phyloP scores from a whole-genome alignment of 2,329 filamentous ascomycete species.

The Colletotrichum sublineola region DNA sequence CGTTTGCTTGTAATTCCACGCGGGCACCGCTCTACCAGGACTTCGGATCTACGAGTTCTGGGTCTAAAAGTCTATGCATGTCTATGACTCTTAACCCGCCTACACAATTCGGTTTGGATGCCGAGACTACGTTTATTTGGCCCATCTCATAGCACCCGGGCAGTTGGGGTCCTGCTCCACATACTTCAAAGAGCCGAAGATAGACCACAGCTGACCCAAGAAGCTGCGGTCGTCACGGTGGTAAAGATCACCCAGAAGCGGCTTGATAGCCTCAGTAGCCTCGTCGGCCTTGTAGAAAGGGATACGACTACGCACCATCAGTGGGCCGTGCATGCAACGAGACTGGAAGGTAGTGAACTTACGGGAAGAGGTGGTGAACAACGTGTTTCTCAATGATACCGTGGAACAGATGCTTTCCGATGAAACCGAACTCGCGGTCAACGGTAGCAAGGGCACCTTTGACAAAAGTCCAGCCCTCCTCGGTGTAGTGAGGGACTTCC shows the following conservation, averaged over 20 bases:
- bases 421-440: slow-evolving; percentile 73
- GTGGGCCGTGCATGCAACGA: not conserved
- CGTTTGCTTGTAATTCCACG: not conserved
- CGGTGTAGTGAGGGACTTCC: slow-evolving; percentile 65
- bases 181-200: slow-evolving; percentile 62
- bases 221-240: slow-evolving; percentile 60
- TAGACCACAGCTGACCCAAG: slow-evolving; percentile 59
- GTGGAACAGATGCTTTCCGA: slow-evolving; percentile 73
- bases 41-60: slow-evolving; percentile 4
- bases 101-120: not conserved
- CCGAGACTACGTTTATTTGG: slow-evolving; percentile 39
- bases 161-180: slow-evolving; percentile 57
- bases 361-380: slow-evolving; percentile 72
- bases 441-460: slow-evolving; percentile 72
- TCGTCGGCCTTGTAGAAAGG: slow-evolving; percentile 73
- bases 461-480: slow-evolving; percentile 71
- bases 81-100: slow-evolving; percentile 20
- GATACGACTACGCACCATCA: slow-evolving; percentile 56
- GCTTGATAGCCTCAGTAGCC: slow-evolving; percentile 69
- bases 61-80: slow-evolving; percentile 19
- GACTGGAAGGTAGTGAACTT: slow-evolving; percentile 42
- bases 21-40: slow-evolving; percentile 11
- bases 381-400: slow-evolving; percentile 72
- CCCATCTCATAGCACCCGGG: slow-evolving; percentile 55
- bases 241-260: slow-evolving; percentile 69